Base-by-base conservation (phyloP, 345 rosid species). In the Raphanus sativus region DNA sequence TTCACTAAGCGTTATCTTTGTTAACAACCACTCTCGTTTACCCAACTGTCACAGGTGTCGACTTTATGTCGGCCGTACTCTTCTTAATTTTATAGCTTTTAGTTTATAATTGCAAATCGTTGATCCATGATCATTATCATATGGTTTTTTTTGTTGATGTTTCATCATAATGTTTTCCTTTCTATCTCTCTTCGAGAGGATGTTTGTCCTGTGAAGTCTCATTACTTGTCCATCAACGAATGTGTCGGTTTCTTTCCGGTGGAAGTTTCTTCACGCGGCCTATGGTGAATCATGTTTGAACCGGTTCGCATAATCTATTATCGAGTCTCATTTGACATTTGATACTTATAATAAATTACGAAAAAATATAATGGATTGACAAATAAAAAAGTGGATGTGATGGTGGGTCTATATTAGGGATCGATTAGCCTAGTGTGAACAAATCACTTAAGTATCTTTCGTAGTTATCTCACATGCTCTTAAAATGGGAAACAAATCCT, bases 401-500 rank as follows among this genome's bases (percentile, higher is more conserved):
- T 21, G 21, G 21, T 21, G 21, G 21, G 21, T 21, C 21, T 21
- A 21, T 21, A 21, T 21, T 21, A 21, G 21, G 21, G 21, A 21
- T 21, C 21, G 21, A 21, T 21, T 21, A 21, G 21, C 21, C 21
- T 21, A 21, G 21, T 21, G 21, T 62, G 33, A 77, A 50, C 74
- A 67, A 50, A 61, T 67, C 36, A 38, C 60, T 59, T 3, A 1
- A 68, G 38, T 55, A 50, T 73, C 29, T 68, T 68, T 54, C 24
- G 59, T 13, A 21, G 65, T 52, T 67, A 62, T 79, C 65, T 45
- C 68, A 6, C 21, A 21, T 21, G 21, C 21, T 85, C 61, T 21
- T 21, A 21, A 21, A 89, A 59, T 62, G 84, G 77, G 86, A 79
- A 26, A 83, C 86, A 64, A 91, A 67, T 30, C 99, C 97, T 12